Conservation (phyloP, 108 stramenopile genomes). For the Aurantiochytrium sp. region DNA sequence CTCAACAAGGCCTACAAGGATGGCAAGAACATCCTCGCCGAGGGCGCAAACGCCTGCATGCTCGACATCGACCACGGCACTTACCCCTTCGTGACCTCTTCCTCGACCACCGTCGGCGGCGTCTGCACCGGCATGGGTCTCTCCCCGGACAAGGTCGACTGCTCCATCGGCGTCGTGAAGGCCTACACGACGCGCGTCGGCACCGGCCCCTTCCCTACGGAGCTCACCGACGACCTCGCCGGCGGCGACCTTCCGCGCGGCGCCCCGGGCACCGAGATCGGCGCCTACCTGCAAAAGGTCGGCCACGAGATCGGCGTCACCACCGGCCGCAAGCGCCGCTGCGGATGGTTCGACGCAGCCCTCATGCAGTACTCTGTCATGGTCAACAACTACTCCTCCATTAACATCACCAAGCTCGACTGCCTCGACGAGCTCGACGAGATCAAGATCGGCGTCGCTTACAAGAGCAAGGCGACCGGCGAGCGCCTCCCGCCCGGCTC, state of each 20-base stretch:
- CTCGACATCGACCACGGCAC: conserved; percentile 99
- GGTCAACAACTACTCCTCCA: conserved; percentile 89
- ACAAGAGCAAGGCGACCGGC: conserved; percentile 72
- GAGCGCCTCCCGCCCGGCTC: conserved; percentile 60
- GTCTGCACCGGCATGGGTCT: conserved; percentile 97
- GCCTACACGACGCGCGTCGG: conserved; percentile 98
- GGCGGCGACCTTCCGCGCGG: conserved; percentile 46
- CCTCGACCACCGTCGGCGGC: conserved; percentile 85
- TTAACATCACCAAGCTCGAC: conserved; percentile 98
- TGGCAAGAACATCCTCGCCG: conserved; percentile 89
- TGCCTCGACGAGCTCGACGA: conserved; percentile 83
- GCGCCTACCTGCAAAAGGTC: conserved; percentile 72
- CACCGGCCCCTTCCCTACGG: conserved; percentile 98
- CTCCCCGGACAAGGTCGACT: conserved; percentile 80
- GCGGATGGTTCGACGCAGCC: conserved; percentile 96
- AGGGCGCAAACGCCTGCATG: conserved; percentile 99
- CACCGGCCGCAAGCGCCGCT: conserved; percentile 81
- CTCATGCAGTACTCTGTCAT: conserved; percentile 86
- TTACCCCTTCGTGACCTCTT: conserved; percentile 95
- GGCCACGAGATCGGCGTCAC: conserved; percentile 97
- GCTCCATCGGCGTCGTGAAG: conserved; percentile 94
- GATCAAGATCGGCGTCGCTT: conserved; percentile 74
- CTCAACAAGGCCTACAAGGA: conserved; percentile 49
- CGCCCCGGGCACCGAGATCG: conserved; percentile 51
- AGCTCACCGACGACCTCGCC: conserved; percentile 61